Conservation (phyloP, 441 rosid genomes). For the Pelargonium citronellum region DNA sequence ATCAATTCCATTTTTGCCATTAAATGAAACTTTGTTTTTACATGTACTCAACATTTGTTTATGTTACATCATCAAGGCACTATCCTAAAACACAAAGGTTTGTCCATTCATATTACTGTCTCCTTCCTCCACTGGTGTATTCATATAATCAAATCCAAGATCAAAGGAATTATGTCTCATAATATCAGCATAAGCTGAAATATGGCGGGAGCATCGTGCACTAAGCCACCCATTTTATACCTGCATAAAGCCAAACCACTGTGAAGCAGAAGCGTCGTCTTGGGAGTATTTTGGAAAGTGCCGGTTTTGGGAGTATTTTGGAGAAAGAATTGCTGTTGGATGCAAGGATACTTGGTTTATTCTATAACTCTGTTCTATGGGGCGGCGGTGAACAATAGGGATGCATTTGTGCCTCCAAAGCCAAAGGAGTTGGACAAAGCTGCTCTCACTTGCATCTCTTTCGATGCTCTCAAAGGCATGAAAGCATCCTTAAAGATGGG, state of each 20-base stretch:
- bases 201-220: too few relatives aligned
- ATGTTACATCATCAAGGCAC: not conserved
- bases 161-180: not conserved
- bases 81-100: not conserved
- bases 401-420: slow-evolving; percentile 90
- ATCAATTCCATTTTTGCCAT: not conserved
- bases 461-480: slow-evolving; percentile 59
- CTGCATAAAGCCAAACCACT: not conserved
- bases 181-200: not conserved
- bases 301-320: not conserved
- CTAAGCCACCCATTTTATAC: too few relatives aligned
- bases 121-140: not conserved
- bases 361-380: slow-evolving; percentile 14
- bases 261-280: not conserved
- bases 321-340: not conserved
- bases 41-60: not conserved
- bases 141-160: not conserved
- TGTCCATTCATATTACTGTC: not conserved
- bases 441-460: slow-evolving; percentile 55
- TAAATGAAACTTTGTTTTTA: not conserved
- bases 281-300: not conserved
- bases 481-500: slow-evolving; percentile 56
- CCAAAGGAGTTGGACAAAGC: slow-evolving; percentile 87
- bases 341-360: not conserved
- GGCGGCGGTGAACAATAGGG: slow-evolving; percentile 46